Evolutionary conservation across 2,329 filamentous ascomycete genomes (phyloP), one percentile per base, ranked within the genome.

Genomic region (Neopestalotiopsis clavispora): DNA sequence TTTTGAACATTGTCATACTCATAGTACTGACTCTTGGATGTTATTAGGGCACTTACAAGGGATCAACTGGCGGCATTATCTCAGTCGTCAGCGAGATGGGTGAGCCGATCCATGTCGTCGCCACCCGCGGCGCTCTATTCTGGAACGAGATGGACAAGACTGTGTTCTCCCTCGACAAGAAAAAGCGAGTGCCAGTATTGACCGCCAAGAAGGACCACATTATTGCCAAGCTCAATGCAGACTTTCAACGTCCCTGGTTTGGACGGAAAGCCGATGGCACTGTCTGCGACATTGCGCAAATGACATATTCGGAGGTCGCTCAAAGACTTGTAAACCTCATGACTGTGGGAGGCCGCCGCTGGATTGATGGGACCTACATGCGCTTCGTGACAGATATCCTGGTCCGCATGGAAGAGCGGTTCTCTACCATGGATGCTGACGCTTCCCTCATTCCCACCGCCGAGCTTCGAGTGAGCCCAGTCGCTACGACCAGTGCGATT

Each of bases 211-310:
- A 78, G 59, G 78, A 82, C 13, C 79, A 83, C 74, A 83, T 85
- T 72, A 83, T 85, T 71, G 76, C 78, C 65, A 80, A 79, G 70
- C 76, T 85, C 20, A 85, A 85, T 72, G 80, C 80, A 60, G 83
- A 85, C 71, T 85, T 82, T 75, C 81, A 84, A 65, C 84, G 84
- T 69, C 80, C 82, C 13, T 85, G 83, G 83, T 85, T 85, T 66
- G 83, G 82, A 20, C 76, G 75, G 57, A 84, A 82, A 73, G 76
- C 78, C 65, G 76, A 77, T 6, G 82, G 82, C 45, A 77, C 82
- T 67, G 78, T 79, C 13, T 81, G 83, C 10, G 83, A 85, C 62
- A 75, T 85, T 13, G 80, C 81, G 65, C 81, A 85, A 58, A 85
- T 85, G 83, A 85, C 83, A 0, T 85, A 84, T 61, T 74, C 74